Percentiles rank a stretch among this genome's conserved stretches.
These are phyloP conservation scores for Diaporthe velutina DNA, from an alignment of 2,329 filamentous ascomycete species.

Conservation along the genomic window DNA sequence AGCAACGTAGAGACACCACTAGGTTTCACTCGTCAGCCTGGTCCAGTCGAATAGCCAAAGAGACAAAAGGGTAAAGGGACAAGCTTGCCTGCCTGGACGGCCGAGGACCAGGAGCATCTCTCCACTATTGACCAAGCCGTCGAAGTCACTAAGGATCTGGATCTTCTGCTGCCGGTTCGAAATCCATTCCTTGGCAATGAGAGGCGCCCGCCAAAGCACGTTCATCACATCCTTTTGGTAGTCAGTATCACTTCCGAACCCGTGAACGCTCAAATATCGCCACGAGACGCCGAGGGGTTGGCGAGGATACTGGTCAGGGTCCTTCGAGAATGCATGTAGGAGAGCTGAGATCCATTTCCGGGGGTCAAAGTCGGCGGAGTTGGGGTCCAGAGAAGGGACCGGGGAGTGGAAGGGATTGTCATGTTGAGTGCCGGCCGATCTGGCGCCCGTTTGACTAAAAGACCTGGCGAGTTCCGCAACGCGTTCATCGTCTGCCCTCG, in stretches of 20 bases:
- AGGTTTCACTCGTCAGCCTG: slow-evolving; percentile 45
- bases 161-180: slow-evolving; percentile 66
- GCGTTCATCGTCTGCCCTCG: slow-evolving; percentile 19
- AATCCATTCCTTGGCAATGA: slow-evolving; percentile 62
- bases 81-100: slow-evolving; percentile 81
- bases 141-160: slow-evolving; percentile 76
- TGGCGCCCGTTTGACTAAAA: slow-evolving; percentile 37
- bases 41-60: slow-evolving; percentile 84
- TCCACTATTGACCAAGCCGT: slow-evolving; percentile 76
- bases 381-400: slow-evolving; percentile 56
- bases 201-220: slow-evolving; percentile 65
- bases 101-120: slow-evolving; percentile 85
- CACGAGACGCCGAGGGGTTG: slow-evolving; percentile 55
- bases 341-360: slow-evolving; percentile 61
- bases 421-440: slow-evolving; percentile 20
- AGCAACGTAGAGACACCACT: slow-evolving; percentile 35
- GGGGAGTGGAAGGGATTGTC: slow-evolving; percentile 46
- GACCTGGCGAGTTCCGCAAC: slow-evolving; percentile 41
- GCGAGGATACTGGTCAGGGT: slow-evolving; percentile 52
- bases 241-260: slow-evolving; percentile 76
- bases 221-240: slow-evolving; percentile 78
- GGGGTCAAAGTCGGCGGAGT: slow-evolving; percentile 57
- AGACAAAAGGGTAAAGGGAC: slow-evolving; percentile 81
- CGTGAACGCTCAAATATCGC: slow-evolving; percentile 56
- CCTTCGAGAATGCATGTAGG: slow-evolving; percentile 53